Evolutionary conservation across 1,284 basidiomycete genomes (phyloP).

Genomic region (Microbotryum silenes-acaulis): DNA sequence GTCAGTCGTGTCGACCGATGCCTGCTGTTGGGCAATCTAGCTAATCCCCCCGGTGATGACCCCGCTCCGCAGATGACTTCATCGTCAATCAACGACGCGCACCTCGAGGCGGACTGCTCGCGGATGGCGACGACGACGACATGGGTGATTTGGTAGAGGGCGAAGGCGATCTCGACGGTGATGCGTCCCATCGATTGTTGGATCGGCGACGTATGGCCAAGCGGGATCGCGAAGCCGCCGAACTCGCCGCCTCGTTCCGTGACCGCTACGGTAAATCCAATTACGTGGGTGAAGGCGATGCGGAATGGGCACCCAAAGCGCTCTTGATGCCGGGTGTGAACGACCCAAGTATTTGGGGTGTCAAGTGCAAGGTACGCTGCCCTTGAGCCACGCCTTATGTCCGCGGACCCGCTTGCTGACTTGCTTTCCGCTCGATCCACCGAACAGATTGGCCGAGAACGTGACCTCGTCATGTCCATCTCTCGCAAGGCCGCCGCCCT

Average conservation of each 20-base stretch:
- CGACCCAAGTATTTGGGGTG: constrained; percentile 92
- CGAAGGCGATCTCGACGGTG: constrained; percentile 50
- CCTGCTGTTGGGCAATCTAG: constrained; percentile 39
- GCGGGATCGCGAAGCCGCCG: constrained; percentile 74
- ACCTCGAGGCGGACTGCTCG: constrained; percentile 7
- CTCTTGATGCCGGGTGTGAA: constrained; percentile 93
- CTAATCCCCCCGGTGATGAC: neutral
- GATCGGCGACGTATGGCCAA: constrained; percentile 67
- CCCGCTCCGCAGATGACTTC: constrained; percentile 51
- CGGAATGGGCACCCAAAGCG: constrained; percentile 86
- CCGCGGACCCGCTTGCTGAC: too few species aligned
- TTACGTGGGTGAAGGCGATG: constrained; percentile 50
- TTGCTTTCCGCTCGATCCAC: neutral
- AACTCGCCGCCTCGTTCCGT: constrained; percentile 75
- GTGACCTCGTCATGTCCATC: constrained; percentile 85
- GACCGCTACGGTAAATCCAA: constrained; percentile 62
- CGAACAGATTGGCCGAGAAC: constrained; percentile 73
- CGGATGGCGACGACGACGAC: constrained; percentile 50
- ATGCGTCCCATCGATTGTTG: constrained; percentile 62
- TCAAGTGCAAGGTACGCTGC: constrained; percentile 71
- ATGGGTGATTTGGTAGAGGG: constrained; percentile 56
- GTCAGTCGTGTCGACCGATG: constrained; percentile 36
- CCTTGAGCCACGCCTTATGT: neutral
- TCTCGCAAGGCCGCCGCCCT: constrained; percentile 83
- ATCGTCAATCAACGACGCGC: constrained; percentile 47